Evolutionary conservation across 768 basidiomycete genomes (phyloP), one percentile per base, ranked within the genome.

Genomic region (Tephrocybe rancida): DNA sequence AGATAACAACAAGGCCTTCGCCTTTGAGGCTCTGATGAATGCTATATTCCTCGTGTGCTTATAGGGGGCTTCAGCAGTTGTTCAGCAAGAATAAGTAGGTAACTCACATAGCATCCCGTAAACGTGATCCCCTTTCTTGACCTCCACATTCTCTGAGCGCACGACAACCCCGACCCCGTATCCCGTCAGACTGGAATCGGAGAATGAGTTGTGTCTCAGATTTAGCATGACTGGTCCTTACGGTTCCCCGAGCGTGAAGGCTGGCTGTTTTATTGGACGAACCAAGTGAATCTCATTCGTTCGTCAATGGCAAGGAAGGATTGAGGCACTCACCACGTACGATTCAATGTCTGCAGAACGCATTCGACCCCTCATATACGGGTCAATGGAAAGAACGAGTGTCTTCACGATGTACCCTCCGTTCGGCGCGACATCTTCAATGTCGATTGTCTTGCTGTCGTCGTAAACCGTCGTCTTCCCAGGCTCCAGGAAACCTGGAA

Each of bases 301-400:
- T 9, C 10, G 18, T 45, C 59, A 0, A 48, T 5, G 3, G 61
- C 52, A 62, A 63, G 27, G 11, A 55, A 30, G 13, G 38, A 30
- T 30, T 9, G 26, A 22, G 19, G 2, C 21, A 39, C 45, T 41
- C 35, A 54, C 52, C n/a, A 16, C 10, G 21, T 44, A 54, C 30
- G 65, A 68, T 22, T 67, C 38, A 21, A 60, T 43, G 2, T 57
- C 54, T 2, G 62, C 42, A 9, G 58, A 57, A 5, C 70, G 60
- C 79, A 80, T 78, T 35, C 61, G 56, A 9, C 68, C 67, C 14
- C 74, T 56, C 54, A 78, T 24, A 56, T 76, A 78, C 0, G 79
- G 79, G 46, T 82, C 82, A 35, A 81, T 61, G 14, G 74, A 75
- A 14, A 82, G 57, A 5, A 70, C 66, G 13, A 81, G 65, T 0